Conservation (phyloP, 306 rosid species). For the Cucumis cinereus region DNA sequence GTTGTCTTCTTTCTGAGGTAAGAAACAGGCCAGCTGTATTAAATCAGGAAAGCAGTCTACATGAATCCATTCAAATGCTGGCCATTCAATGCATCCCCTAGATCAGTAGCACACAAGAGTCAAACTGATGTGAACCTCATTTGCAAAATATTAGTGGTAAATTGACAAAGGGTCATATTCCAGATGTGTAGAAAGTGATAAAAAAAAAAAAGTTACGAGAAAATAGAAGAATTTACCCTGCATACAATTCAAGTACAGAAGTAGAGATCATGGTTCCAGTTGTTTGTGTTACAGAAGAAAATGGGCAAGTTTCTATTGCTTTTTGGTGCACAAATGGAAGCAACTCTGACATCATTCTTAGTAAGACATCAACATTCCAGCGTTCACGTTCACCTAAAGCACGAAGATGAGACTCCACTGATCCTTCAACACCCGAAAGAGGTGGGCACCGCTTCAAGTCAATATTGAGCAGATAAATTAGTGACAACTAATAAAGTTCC, state of each 20-base stretch:
- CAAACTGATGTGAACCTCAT: conserved; percentile 5
- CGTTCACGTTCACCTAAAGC: conserved; percentile 90
- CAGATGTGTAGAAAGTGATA: neutral
- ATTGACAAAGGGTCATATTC: conserved; percentile 9
- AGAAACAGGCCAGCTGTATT: conserved; percentile 66
- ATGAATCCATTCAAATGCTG: conserved; percentile 92
- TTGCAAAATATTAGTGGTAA: neutral
- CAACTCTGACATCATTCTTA: conserved; percentile 60
- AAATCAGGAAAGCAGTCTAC: conserved; percentile 75
- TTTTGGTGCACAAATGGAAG: conserved; percentile 54
- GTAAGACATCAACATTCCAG: conserved; percentile 80
- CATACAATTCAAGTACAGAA: conserved; percentile 67
- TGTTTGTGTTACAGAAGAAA: conserved; percentile 43
- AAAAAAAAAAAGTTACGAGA: neutral
- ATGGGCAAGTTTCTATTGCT: conserved; percentile 71
- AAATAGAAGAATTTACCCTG: conserved; percentile 38
- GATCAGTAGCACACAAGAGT: conserved; percentile 16
- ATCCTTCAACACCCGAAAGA: conserved; percentile 96
- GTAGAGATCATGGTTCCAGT: conserved; percentile 39
- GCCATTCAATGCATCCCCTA: conserved; percentile 78
- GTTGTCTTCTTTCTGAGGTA: conserved; percentile 86
- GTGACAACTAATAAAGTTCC: neutral
- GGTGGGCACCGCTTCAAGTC: conserved; percentile 85
- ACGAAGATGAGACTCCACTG: conserved; percentile 80
- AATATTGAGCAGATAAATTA: conserved; percentile 13